Percentiles rank a stretch among this genome's conserved stretches.
Evolutionary conservation across 352 stramenopile species (phyloP).

Genomic region (Globisporangium heterothallicum): DNA sequence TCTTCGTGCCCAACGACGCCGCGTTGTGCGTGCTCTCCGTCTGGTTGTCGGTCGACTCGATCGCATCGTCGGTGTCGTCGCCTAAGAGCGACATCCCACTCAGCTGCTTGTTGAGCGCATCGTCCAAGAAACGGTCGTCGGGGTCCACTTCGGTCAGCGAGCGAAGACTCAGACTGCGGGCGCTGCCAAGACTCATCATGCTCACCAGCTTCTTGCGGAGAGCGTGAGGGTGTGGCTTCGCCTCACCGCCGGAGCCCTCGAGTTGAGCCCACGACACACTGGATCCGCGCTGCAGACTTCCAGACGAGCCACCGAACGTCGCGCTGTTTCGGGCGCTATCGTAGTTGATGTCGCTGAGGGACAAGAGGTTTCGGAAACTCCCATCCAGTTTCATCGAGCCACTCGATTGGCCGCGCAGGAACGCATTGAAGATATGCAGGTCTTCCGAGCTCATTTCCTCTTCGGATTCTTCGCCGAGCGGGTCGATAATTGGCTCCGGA

Average conservation of each 20-base stretch:
- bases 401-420: slow-evolving; percentile 47
- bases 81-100: slow-evolving; percentile 40
- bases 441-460: slow-evolving; percentile 56
- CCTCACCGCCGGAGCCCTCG: slow-evolving; percentile 11
- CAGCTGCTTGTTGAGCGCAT: slow-evolving; percentile 36
- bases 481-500: slow-evolving; percentile 35
- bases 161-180: slow-evolving; percentile 43
- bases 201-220: slow-evolving; percentile 25
- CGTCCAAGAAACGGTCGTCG: slow-evolving; percentile 44
- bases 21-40: background rate
- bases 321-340: slow-evolving; percentile 9
- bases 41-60: slow-evolving; percentile 4
- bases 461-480: slow-evolving; percentile 24
- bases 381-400: slow-evolving; percentile 30
- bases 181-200: slow-evolving; percentile 57
- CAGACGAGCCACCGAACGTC: slow-evolving; percentile 5
- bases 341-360: slow-evolving; percentile 20
- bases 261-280: slow-evolving; percentile 14
- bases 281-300: slow-evolving; percentile 11
- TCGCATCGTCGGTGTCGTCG: slow-evolving; percentile 3
- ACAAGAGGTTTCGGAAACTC: slow-evolving; percentile 25
- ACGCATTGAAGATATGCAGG: slow-evolving; percentile 55
- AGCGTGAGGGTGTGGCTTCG: slow-evolving; percentile 12
- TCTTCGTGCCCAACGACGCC: slow-evolving; percentile 16
- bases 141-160: slow-evolving; percentile 45